These are phyloP conservation scores for Rosellinia necatrix DNA, from an alignment of 2,329 filamentous ascomycete species.

Conservation along the genomic window DNA sequence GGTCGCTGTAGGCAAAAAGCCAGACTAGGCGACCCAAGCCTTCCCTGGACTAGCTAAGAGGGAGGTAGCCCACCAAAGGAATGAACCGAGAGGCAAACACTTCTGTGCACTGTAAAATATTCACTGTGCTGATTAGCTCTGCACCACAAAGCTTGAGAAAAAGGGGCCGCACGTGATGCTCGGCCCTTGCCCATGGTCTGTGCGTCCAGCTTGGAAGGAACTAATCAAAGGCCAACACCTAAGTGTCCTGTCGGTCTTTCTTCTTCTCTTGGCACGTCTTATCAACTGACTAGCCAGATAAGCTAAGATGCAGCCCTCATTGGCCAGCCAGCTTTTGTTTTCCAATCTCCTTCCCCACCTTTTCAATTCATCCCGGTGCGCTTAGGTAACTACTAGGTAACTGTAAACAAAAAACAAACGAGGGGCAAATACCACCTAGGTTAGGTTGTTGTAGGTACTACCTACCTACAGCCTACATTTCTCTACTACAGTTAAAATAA, in stretches of 20 bases:
- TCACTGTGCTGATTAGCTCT: conserved; percentile 2
- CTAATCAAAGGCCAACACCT: background rate
- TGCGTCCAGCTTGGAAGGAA: background rate
- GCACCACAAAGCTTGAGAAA: background rate
- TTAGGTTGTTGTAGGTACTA: no score
- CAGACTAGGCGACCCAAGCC: conserved; percentile 3
- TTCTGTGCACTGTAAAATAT: conserved; percentile 4
- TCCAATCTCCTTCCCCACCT: conserved; percentile 1
- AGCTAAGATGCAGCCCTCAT: background rate
- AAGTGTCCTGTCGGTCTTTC: background rate
- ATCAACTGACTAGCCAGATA: conserved; percentile 2
- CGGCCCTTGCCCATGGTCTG: background rate
- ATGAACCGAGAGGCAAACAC: conserved; percentile 11
- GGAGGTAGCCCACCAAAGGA: conserved; percentile 2
- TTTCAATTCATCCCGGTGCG: no score
- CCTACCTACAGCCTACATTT: no score
- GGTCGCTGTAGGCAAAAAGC: conserved; percentile 12
- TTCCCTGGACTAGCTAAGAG: conserved; percentile 20
- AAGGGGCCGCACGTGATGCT: conserved; percentile 4
- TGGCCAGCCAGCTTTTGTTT: background rate
- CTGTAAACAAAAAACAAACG: no score
- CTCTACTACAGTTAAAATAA: no score
- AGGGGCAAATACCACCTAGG: no score
- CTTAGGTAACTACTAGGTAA: no score
- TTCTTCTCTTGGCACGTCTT: background rate